Percentiles rank a stretch among this genome's conserved stretches.
These are phyloP conservation scores for Pulveroboletus sp. DNA, from an alignment of 768 basidiomycete genomes.

Conservation along the genomic window DNA sequence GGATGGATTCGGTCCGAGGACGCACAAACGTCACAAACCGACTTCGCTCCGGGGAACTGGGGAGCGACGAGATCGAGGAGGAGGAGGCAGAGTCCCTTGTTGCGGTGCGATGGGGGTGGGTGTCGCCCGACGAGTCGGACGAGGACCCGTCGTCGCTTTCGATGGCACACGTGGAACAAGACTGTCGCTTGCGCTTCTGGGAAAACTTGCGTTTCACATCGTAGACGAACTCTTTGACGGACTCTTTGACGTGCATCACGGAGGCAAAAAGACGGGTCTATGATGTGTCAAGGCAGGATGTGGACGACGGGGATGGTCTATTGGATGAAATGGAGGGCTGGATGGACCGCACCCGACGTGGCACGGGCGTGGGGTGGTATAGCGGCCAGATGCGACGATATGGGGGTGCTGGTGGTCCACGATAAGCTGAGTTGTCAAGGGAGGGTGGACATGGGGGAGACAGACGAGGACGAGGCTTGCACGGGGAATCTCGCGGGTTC, in stretches of 20 bases:
- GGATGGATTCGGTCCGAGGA: slow-evolving; percentile 7
- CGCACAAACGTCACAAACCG: slow-evolving; percentile 13
- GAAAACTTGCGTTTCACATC: slow-evolving; percentile 32
- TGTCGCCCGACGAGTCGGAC: slow-evolving; percentile 13
- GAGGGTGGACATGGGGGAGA: too few relatives aligned
- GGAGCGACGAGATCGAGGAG: slow-evolving; percentile 13
- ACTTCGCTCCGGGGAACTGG: slow-evolving; percentile 1
- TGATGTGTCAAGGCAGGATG: not conserved
- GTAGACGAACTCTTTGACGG: slow-evolving; percentile 27
- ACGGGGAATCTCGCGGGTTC: too few relatives aligned
- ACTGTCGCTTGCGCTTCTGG: slow-evolving; percentile 18
- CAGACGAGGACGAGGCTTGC: too few relatives aligned
- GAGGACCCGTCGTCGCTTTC: slow-evolving; percentile 9
- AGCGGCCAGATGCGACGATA: too few relatives aligned
- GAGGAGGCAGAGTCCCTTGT: slow-evolving; percentile 6
- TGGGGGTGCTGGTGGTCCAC: too few relatives aligned
- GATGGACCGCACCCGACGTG: slow-evolving; percentile 9
- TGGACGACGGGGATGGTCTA: not conserved
- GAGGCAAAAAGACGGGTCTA: not conserved
- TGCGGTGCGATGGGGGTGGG: not conserved
- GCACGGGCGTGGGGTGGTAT: not conserved
- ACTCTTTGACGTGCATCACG: slow-evolving; percentile 29
- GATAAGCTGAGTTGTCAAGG: too few relatives aligned
- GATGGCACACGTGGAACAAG: slow-evolving; percentile 8
- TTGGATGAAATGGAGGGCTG: not conserved